phyloP scores from a whole-genome alignment of 345 rosid species.

The Eucalyptus pauciflora region DNA sequence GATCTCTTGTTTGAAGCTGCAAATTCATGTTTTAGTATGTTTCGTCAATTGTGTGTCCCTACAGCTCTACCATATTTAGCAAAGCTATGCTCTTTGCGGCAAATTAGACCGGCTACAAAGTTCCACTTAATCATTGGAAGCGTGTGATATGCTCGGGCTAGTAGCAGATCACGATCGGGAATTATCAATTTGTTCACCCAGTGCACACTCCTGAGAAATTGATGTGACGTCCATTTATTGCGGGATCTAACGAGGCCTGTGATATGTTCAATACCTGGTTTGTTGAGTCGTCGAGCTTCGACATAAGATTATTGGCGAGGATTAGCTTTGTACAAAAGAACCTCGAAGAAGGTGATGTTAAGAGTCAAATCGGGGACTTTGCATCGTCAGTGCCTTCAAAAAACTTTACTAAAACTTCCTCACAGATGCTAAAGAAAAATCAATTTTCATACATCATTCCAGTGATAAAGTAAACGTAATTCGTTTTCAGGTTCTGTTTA shows the following conservation, averaged over 20 bases:
- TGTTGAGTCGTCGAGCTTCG: background rate
- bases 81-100: background rate
- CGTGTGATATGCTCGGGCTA: background rate
- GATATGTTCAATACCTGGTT: background rate
- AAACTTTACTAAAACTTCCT: background rate
- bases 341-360: background rate
- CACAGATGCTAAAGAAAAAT: background rate
- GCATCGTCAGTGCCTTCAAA: background rate
- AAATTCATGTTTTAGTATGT: background rate
- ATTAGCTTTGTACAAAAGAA: background rate
- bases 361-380: background rate
- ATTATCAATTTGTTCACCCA: background rate
- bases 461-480: background rate
- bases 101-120: background rate
- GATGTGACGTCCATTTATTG: background rate
- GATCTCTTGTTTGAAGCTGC: background rate
- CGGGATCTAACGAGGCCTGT: background rate
- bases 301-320: background rate
- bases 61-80: background rate
- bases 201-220: background rate
- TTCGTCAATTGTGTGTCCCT: background rate
- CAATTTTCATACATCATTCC: background rate
- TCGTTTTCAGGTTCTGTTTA: background rate
- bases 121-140: background rate
- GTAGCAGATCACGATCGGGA: background rate